Base-by-base conservation (phyloP, 1,284 basidiomycete species). In the Omphalotus olearius region DNA sequence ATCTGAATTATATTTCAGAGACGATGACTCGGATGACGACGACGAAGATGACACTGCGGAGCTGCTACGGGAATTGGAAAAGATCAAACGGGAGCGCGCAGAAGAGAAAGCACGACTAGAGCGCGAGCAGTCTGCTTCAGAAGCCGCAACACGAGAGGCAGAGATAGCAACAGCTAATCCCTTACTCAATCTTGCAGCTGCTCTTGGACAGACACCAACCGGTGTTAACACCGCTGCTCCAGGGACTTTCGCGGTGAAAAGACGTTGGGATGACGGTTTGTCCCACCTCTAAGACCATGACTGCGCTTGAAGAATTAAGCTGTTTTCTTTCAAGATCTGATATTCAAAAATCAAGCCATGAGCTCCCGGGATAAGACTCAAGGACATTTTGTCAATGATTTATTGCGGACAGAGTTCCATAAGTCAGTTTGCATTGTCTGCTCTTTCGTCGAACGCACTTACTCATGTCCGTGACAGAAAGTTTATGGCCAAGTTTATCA, bases 341-440 rank as follows among this genome's bases (percentile, higher is more conserved):
- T 98, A 62, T 98, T 98, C 81, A 97, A 97, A 74, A 97, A 97
- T 66, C 94, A 98, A 69, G 91, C 94, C 0, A 83, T 85, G 67
- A 80, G 78, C 45, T 67, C 72, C 33, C 74, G 72, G 51, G 80
- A 79, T 56, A 91, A 86, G 65, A 72, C 77, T 3, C 76, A 78
- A 59, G 85, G 87, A 10, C 85, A 89, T 57, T 97, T 98, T 63
- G 92, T 97, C 56, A 97, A 97, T 64, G 94, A 97, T 67, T 73
- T 97, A 47, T 68, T 97, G 56, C 79, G 94, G 64, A 93, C 91
- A 54, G 92, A 95, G 65, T 95, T 95, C 66, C 93, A 95, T 73
- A 89, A 83, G 88, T 90, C 56, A 51, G 85, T 79, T 6, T 40
- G n/a, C 30, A 14, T 33, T 45, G 16, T 49, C 39, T 41, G 52